Evolutionary conservation across 441 rosid genomes (phyloP).

Genomic region (Populus hybrid): DNA sequence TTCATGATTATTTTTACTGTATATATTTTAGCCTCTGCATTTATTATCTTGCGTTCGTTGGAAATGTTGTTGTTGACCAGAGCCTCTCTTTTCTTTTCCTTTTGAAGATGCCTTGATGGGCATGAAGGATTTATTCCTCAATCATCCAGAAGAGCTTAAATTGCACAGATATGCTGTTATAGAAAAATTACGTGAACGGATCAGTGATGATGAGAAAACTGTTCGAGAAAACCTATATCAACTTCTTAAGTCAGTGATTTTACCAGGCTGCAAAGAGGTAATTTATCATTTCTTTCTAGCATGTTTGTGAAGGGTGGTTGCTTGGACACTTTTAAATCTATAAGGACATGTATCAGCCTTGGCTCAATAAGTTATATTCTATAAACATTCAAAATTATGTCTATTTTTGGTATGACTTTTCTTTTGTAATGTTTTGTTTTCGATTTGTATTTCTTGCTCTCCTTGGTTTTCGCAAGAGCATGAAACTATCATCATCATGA

Average conservation of each 20-base stretch:
- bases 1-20: not conserved
- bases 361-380: not conserved
- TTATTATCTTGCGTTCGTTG: not conserved
- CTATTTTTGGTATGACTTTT: not conserved
- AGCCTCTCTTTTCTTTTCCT: slow-evolving; percentile 5
- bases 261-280: slow-evolving; percentile 85
- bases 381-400: not conserved
- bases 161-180: slow-evolving; percentile 52
- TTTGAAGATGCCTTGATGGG: slow-evolving; percentile 75
- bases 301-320: not conserved
- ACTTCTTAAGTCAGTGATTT: slow-evolving; percentile 56
- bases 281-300: not conserved
- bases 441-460: not conserved
- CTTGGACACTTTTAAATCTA: not conserved
- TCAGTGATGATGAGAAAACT: slow-evolving; percentile 58
- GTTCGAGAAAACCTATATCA: slow-evolving; percentile 64
- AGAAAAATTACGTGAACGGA: slow-evolving; percentile 63
- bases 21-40: not conserved
- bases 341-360: not conserved
- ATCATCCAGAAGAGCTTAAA: slow-evolving; percentile 65
- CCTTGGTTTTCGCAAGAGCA: not conserved
- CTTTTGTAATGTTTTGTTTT: not conserved
- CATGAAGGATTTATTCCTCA: slow-evolving; percentile 56
- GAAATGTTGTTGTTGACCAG: slow-evolving; percentile 6
- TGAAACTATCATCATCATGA: not conserved